Base-by-base conservation (phyloP, 306 rosid genomes). In the Trichosanthes cucumerina region DNA sequence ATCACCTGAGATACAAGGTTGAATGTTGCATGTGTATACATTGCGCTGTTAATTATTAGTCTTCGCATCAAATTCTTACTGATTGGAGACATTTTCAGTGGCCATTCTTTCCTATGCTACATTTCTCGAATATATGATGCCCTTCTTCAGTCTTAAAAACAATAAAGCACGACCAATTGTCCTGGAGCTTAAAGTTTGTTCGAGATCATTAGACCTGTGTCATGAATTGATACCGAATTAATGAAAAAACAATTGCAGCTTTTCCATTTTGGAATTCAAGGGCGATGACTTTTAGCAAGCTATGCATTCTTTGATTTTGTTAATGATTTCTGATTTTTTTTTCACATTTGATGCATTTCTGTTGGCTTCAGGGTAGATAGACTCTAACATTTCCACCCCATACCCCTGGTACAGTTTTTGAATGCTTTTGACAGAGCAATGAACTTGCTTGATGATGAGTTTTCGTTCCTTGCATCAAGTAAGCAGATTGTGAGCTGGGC, bases 1-100 rank as follows among this genome's bases (percentile, higher is more conserved):
- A 92, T 54, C 97, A 94, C 84, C 80, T 94, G 87, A 88, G 97
- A 89, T 94, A 92, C 81, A 88, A 88, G 96, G 98, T 94, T 75
- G 34, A 41, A 39, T 65, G 53, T 36, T 59, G 41, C 10, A 21
- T 70, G 21, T 23, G 15, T 34, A 31, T 54, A 75, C 8, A 53
- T 34, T 52, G 4, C 15, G 12, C 46, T 76, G 56, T 75, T 75
- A 23, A 34, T 54, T 75, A 54, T 33, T 41, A 54, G 79, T 49
- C 50, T 54, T 54, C 66, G 21, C 5, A 10, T 75, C 33, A 1
- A 38, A 56, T 19, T 69, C 21, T 4, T 21, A 41, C 54, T 24
- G 33, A 43, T 41, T 0, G n/a, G 36, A 6, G 19, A 69, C 34
- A 43, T n/a, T 41, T 18, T 39, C 75, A 43, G 5, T 41, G 36